These are phyloP conservation scores for Lophium mytilinum DNA, from an alignment of 495 filamentous ascomycete species.

Conservation along the genomic window DNA sequence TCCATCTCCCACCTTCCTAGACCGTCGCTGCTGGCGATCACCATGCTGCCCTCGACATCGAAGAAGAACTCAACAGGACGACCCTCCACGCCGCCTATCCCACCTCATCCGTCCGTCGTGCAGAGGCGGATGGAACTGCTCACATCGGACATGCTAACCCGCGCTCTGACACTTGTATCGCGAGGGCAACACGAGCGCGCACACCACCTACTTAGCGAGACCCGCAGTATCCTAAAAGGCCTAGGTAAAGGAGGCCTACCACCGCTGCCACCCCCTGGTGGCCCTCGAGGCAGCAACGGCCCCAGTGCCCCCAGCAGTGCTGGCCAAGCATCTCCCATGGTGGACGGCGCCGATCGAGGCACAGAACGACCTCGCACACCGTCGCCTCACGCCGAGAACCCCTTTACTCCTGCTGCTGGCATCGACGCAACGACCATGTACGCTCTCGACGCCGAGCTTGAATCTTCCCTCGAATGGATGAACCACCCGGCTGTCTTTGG, in stretches of 20 bases:
- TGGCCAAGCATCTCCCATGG: constrained; percentile 21
- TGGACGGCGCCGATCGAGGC: constrained; percentile 17
- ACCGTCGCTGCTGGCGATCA: constrained; percentile 91
- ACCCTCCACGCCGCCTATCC: constrained; percentile 73
- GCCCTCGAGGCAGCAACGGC: constrained; percentile 29
- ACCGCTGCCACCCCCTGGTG: constrained; percentile 60
- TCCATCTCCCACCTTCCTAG: constrained; percentile 79
- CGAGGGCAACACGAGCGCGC: constrained; percentile 89
- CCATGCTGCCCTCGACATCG: constrained; percentile 77
- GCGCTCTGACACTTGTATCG: constrained; percentile 84
- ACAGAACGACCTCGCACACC: constrained; percentile 33
- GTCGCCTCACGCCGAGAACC: constrained; percentile 44
- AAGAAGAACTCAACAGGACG: constrained; percentile 50
- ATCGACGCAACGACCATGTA: constrained; percentile 72
- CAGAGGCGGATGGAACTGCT: constrained; percentile 96
- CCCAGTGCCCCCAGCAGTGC: constrained; percentile 14
- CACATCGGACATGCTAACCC: constrained; percentile 95
- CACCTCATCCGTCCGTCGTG: constrained; percentile 90
- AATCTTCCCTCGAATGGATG: constrained; percentile 97
- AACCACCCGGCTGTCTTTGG: constrained; percentile 92
- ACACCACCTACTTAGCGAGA: constrained; percentile 84
- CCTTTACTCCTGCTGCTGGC: constrained; percentile 58
- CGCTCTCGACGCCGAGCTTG: constrained; percentile 85
- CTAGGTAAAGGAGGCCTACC: constrained; percentile 92
- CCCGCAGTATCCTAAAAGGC: constrained; percentile 88